Evolutionary conservation across 257 asterid genomes (phyloP).

Genomic region (Nicotiana knightiana): DNA sequence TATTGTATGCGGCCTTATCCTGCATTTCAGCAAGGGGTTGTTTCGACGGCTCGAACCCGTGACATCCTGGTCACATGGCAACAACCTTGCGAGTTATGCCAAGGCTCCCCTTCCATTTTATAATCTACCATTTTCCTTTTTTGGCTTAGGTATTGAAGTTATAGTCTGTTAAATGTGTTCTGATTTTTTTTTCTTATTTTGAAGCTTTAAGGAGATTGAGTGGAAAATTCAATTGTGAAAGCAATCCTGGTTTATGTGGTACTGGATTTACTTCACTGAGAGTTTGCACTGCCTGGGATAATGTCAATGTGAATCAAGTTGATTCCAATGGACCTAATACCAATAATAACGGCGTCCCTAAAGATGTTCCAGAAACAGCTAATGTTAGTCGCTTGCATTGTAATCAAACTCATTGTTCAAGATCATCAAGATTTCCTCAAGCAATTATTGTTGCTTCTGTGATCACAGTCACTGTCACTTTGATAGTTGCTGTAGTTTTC

Average conservation of each 20-base stretch:
- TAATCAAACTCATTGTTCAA: conserved; percentile 48
- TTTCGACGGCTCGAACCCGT: no score
- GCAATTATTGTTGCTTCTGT: conserved; percentile 48
- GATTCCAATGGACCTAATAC: conserved; percentile 19
- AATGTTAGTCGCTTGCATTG: conserved; percentile 34
- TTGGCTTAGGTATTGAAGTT: neutral
- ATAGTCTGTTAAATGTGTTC: neutral
- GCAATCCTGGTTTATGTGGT: conserved; percentile 84
- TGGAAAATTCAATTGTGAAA: conserved; percentile 42
- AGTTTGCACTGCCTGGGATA: conserved; percentile 65
- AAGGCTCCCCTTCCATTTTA: neutral
- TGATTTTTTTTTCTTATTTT: conserved; percentile 16
- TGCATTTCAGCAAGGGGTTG: no score
- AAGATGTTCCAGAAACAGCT: conserved; percentile 44
- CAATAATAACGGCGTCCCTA: conserved; percentile 12
- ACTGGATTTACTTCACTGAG: conserved; percentile 59
- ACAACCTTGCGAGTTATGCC: no score
- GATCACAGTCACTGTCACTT: conserved; percentile 20
- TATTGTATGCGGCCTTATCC: no score
- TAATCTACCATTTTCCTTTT: neutral
- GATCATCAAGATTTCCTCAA: conserved; percentile 46
- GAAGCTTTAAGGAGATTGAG: conserved; percentile 58
- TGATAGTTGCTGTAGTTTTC: conserved; percentile 31
- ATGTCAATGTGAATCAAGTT: conserved; percentile 24
- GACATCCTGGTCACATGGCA: no score